Evolutionary conservation across 108 stramenopile species (phyloP).

Genomic region (Fragilariopsis cylindrus): DNA sequence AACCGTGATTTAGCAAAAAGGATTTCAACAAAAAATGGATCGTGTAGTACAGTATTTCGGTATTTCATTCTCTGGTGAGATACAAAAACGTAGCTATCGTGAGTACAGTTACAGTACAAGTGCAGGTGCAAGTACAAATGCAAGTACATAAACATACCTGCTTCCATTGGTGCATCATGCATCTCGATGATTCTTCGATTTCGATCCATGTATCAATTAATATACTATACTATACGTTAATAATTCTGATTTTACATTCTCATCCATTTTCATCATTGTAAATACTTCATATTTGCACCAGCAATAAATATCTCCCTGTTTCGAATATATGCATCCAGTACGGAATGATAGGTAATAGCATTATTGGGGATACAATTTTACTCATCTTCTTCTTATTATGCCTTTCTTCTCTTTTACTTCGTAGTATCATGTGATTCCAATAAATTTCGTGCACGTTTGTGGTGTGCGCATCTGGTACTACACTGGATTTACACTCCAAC

Average conservation of each 20-base stretch:
- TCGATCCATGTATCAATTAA: no score
- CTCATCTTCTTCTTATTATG: not conserved
- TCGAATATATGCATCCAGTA: not conserved
- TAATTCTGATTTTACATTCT: not conserved
- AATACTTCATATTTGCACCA: slow-evolving; percentile 2
- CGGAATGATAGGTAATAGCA: slow-evolving; percentile 3
- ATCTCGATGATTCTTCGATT: no score
- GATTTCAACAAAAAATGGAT: not conserved
- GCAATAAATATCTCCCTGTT: not conserved
- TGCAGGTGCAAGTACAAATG: no score
- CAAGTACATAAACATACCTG: no score
- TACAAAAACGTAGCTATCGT: not conserved
- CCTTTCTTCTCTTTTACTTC: not conserved
- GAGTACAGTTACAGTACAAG: not conserved
- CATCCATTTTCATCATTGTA: not conserved
- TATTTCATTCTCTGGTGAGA: not conserved
- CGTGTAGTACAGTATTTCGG: not conserved
- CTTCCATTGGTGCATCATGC: no score
- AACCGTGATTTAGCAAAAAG: not conserved
- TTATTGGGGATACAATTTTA: slow-evolving; percentile 1
- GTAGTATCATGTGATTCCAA: slow-evolving; percentile 1
- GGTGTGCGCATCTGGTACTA: not conserved
- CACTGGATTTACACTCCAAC: slow-evolving; percentile 1
- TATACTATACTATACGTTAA: no score
- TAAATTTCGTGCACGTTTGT: not conserved